Evolutionary conservation across 495 filamentous ascomycete species (phyloP), one percentile per base, ranked within the genome.

Genomic region (Penicillium riverlandense): DNA sequence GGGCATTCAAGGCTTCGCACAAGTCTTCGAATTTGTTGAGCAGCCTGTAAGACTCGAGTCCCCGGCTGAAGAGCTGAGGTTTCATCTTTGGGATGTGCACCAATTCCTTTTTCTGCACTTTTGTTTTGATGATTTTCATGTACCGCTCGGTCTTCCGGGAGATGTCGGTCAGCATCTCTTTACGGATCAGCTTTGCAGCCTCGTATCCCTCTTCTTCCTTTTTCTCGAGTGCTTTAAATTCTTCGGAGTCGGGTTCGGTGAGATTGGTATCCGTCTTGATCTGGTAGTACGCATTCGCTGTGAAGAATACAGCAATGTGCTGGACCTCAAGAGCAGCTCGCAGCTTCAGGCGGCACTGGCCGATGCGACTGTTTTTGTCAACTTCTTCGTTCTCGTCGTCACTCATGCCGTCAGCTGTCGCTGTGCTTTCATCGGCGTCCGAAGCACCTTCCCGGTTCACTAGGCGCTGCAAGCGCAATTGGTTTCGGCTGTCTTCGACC

Each of bases 231-330:
- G 61, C 53, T 45, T 70, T 69, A 53, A 83, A 89, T 16, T 83
- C 74, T 9, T 82, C 76, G 0, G 85, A 85, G 8, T 81, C 76
- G 4, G 83, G 79, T 13, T 61, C 57, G 0, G 77, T 85, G 35
- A 78, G 57, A n/a, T 73, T 65, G 29, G 75, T 59, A 41, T 90
- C 76, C 0, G 71, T 70, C 53, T 92, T 95, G 38, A 92, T 81
- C 56, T 95, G 85, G 55, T 76, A 96, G 46, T 84, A 86, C 1
- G 78, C 83, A 48, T 89, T 95, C 27, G 80, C 88, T 12, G 82
- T 79, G 59, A 94, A 96, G 61, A 95, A 97, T 0, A 78, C 70
- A 34, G 84, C 88, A 45, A 81, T 78, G 53, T 96, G 91, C 48
- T 90, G 77, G 33, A 95, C 57, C 58, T 94, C 87, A 4, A 96